Conservation (phyloP, 164 flowering plant genomes). For the Platanus orientalis region DNA sequence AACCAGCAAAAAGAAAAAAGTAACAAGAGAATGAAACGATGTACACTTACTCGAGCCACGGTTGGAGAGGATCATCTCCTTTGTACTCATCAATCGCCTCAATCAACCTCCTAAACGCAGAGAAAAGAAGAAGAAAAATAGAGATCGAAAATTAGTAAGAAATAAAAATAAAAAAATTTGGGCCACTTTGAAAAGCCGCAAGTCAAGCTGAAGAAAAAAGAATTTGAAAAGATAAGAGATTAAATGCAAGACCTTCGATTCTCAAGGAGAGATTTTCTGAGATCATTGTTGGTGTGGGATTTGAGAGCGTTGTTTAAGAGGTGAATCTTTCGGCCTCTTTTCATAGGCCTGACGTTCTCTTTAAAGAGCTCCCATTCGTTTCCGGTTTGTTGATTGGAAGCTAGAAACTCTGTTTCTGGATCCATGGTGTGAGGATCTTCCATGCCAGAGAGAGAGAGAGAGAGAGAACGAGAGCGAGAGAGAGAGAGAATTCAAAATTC, state of each 20-base stretch:
- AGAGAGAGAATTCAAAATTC: too few species aligned
- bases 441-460: too few species aligned
- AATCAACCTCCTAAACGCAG: slow-evolving; percentile 49
- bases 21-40: too few species aligned
- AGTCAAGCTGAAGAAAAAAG: background rate
- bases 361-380: slow-evolving; percentile 90
- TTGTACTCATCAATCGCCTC: slow-evolving; percentile 73
- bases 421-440: slow-evolving; percentile 35
- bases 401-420: slow-evolving; percentile 69
- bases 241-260: slow-evolving; percentile 41
- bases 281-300: slow-evolving; percentile 36
- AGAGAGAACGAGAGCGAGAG: too few species aligned
- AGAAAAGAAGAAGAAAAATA: slow-evolving; percentile 1
- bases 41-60: slow-evolving; percentile 88
- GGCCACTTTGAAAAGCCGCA: too few species aligned
- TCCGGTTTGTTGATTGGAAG: slow-evolving; percentile 49
- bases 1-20: too few species aligned
- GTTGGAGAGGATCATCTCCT: slow-evolving; percentile 88
- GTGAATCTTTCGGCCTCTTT: slow-evolving; percentile 76
- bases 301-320: slow-evolving; percentile 67
- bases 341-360: slow-evolving; percentile 87
- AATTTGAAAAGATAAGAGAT: background rate
- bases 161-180: too few species aligned
- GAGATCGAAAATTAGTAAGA: too few species aligned
- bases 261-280: slow-evolving; percentile 49